phyloP scores from a whole-genome alignment of 768 basidiomycete species.

The Pulveroboletus ravenelii region DNA sequence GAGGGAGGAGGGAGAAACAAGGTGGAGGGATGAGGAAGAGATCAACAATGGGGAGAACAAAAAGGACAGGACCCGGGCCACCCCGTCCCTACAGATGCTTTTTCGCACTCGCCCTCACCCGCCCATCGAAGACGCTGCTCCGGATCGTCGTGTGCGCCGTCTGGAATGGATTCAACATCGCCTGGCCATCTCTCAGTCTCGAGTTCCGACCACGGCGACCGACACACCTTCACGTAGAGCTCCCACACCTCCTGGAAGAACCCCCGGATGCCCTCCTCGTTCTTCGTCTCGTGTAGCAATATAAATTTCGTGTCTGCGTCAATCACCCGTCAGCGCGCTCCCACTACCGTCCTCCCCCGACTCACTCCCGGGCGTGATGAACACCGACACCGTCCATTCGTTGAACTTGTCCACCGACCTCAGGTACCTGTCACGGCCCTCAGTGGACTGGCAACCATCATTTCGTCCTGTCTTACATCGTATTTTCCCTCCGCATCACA shows the following conservation, averaged over 20 bases:
- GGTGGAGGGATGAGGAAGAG: slow-evolving; percentile 1
- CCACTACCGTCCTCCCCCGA: background rate
- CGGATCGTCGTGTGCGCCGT: slow-evolving; percentile 81
- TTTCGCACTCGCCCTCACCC: slow-evolving; percentile 82
- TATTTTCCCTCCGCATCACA: slow-evolving; percentile 74
- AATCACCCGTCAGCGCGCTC: slow-evolving; percentile 1
- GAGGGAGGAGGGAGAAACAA: no score
- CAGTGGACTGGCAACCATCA: slow-evolving; percentile 10
- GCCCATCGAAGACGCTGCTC: slow-evolving; percentile 74
- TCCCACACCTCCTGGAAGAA: slow-evolving; percentile 99
- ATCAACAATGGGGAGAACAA: slow-evolving; percentile 19
- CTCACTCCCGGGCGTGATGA: slow-evolving; percentile 93
- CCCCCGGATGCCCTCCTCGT: slow-evolving; percentile 90
- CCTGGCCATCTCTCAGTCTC: slow-evolving; percentile 39
- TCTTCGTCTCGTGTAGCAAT: slow-evolving; percentile 90
- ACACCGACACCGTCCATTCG: slow-evolving; percentile 97
- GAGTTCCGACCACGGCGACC: background rate
- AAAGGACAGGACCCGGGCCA: slow-evolving; percentile 14
- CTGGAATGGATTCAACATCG: slow-evolving; percentile 93
- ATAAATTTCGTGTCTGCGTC: slow-evolving; percentile 88
- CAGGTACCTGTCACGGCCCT: slow-evolving; percentile 66
- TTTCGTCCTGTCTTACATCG: slow-evolving; percentile 55
- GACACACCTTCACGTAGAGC: slow-evolving; percentile 84
- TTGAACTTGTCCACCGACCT: slow-evolving; percentile 97
- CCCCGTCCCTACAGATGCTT: slow-evolving; percentile 54